These are phyloP conservation scores for Aurinia saxatilis DNA, from an alignment of 345 rosid genomes.

Conservation along the genomic window DNA sequence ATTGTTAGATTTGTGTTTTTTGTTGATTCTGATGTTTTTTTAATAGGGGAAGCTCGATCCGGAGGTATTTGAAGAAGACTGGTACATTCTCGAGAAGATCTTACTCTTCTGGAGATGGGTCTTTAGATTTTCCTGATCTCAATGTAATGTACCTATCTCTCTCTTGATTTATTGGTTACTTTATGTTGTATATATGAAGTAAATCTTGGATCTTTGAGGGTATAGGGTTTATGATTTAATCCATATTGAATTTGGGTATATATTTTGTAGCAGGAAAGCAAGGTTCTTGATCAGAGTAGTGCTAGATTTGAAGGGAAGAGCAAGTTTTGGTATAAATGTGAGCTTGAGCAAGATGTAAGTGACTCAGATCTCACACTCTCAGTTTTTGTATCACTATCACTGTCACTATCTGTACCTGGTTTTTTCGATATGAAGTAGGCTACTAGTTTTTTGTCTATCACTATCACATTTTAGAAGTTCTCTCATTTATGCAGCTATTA, in stretches of 20 bases:
- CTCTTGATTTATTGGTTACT: not conserved
- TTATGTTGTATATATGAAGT: not conserved
- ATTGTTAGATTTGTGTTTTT: not conserved
- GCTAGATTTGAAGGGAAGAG: conserved; percentile 40
- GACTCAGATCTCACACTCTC: conserved; percentile 7
- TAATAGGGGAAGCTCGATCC: conserved; percentile 53
- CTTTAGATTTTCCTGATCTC: conserved; percentile 37
- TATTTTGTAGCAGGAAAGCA: conserved; percentile 32
- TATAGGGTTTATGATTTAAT: not conserved
- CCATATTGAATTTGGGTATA: not conserved
- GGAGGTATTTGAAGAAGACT: conserved; percentile 42
- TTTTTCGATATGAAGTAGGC: not conserved
- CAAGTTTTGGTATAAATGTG: conserved; percentile 42
- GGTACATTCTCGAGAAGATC: conserved; percentile 40
- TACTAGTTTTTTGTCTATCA: not conserved
- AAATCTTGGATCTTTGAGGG: conserved; percentile 19
- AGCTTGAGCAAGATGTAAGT: conserved; percentile 91
- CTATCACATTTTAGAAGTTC: too few species aligned
- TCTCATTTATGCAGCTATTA: too few species aligned
- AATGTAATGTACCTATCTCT: conserved; percentile 32
- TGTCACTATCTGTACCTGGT: too few species aligned
- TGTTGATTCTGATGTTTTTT: not conserved
- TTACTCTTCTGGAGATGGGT: conserved; percentile 50
- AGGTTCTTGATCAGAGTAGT: conserved; percentile 28
- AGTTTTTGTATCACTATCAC: not conserved